phyloP scores from a whole-genome alignment of 1,139 yeast genomes.

The Kodamaea alishanica region DNA sequence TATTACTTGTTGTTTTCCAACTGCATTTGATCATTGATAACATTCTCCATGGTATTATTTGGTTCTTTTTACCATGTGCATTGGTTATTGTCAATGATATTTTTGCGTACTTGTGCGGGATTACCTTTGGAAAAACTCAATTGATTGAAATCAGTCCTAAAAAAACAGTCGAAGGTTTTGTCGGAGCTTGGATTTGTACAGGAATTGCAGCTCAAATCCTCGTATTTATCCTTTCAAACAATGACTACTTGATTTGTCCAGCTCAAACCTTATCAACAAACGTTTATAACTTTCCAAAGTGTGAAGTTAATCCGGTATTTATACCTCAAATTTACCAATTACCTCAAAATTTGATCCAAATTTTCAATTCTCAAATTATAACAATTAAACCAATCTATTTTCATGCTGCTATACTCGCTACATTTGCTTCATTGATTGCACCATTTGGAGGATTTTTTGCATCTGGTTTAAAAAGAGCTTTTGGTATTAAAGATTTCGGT shows the following conservation, averaged over 20 bases:
- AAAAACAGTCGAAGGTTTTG: constrained; percentile 94
- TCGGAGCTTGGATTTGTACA: constrained; percentile 98
- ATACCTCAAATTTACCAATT: constrained; percentile 72
- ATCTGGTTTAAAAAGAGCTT: constrained; percentile 94
- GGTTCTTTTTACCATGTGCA: constrained; percentile 92
- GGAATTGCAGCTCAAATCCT: constrained; percentile 67
- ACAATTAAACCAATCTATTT: constrained; percentile 81
- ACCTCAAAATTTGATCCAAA: constrained; percentile 62
- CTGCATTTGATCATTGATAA: constrained; percentile 91
- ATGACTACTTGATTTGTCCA: constrained; percentile 84
- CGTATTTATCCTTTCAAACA: constrained; percentile 60
- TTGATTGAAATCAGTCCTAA: constrained; percentile 92
- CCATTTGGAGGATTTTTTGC: constrained; percentile 99
- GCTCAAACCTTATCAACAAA: constrained; percentile 63
- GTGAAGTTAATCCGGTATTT: constrained; percentile 87
- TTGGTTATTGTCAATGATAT: constrained; percentile 92
- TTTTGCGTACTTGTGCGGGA: constrained; percentile 95
- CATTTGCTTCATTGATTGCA: constrained; percentile 95
- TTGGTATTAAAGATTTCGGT: constrained; percentile 89
- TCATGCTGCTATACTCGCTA: constrained; percentile 81
- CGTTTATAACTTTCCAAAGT: constrained; percentile 44
- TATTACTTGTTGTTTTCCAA: constrained; percentile 86
- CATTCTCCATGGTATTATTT: constrained; percentile 83
- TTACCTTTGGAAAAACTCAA: constrained; percentile 91
- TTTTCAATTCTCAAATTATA: constrained; percentile 41